Base-by-base conservation (phyloP, 495 filamentous ascomycete species). In the Xylaria cubensis region DNA sequence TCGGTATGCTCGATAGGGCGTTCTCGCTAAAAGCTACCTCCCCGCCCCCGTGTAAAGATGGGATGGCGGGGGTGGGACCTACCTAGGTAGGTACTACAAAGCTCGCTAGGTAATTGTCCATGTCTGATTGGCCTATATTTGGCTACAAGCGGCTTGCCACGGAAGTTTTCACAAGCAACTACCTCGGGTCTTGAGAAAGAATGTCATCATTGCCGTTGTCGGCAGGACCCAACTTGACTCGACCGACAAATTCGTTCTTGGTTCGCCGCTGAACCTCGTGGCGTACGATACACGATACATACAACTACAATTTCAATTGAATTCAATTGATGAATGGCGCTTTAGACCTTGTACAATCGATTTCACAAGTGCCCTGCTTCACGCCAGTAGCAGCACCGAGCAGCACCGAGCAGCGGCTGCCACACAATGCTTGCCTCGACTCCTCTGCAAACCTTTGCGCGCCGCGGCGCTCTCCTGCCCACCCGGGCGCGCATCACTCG, bases 351-450 rank as follows among this genome's bases (percentile, higher is more conserved):
- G 63, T 65, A 50, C n/a, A n/a, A n/a, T n/a, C n/a, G n/a, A n/a
- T 17, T 50, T 21, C 19, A 1, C 32, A 1, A 24, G 26, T 53
- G 15, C 26, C 24, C n/a, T 26, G 17, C 12, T 48, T 15, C 55
- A 19, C 39, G 32, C 17, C 19, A 7, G 7, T 26, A 42, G 24
- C 1, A 70, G 59, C 21, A 53, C 46, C 46, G 29, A 42, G 24
- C 1, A 70, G 59, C 21, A 53, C 46, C 46, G 29, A 51, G 66
- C 39, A 41, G 67, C 36, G 39, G 36, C 59, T 26, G 21, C 39
- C 64, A 70, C 64, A 70, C 69, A 8, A 79, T 79, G 77, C 69
- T 73, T 58, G 15, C 74, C 42, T 75, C 76, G 10, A 67, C 56
- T 39, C 46, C 75, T n/a, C 67, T 79, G 29, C 75, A 64, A 29